A percentile compares a stretch with the other conserved stretches of the same genome.
Evolutionary conservation across 352 stramenopile genomes (phyloP).

Genomic region (Phytophthora sp.): DNA sequence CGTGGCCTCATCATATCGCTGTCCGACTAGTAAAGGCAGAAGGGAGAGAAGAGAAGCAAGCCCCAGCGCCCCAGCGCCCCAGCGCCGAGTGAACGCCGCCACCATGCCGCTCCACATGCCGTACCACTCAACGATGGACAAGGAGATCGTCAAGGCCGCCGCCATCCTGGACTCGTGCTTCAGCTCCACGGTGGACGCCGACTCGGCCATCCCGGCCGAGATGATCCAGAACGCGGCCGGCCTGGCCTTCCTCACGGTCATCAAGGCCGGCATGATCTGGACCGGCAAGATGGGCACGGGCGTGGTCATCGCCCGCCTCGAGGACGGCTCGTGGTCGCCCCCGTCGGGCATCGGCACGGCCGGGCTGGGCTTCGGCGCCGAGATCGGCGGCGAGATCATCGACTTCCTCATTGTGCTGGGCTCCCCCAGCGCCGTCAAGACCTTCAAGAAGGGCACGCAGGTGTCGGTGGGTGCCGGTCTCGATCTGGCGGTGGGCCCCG

Average conservation of each 20-base stretch:
- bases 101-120: constrained; percentile 86
- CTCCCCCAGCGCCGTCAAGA: constrained; percentile 71
- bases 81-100: too few relatives aligned
- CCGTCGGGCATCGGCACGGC: constrained; percentile 85
- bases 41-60: constrained; percentile 1
- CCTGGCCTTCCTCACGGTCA: constrained; percentile 86
- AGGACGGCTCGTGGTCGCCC: constrained; percentile 84
- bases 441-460: constrained; percentile 87
- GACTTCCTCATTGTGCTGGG: constrained; percentile 91
- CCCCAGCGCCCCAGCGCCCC: too few relatives aligned
- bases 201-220: constrained; percentile 81
- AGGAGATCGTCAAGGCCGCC: constrained; percentile 82
- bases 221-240: constrained; percentile 79
- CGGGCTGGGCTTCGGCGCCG: constrained; percentile 80
- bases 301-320: constrained; percentile 79
- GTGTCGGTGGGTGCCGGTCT: constrained; percentile 79
- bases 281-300: constrained; percentile 86
- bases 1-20: constrained; percentile 8
- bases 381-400: constrained; percentile 87
- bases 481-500: constrained; percentile 76
- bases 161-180: constrained; percentile 90
- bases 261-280: constrained; percentile 88
- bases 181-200: constrained; percentile 68
- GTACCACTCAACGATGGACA: constrained; percentile 89
- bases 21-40: constrained; percentile 18